phyloP scores from a whole-genome alignment of 805 yeast genomes.

The Saturnispora besseyi region DNA sequence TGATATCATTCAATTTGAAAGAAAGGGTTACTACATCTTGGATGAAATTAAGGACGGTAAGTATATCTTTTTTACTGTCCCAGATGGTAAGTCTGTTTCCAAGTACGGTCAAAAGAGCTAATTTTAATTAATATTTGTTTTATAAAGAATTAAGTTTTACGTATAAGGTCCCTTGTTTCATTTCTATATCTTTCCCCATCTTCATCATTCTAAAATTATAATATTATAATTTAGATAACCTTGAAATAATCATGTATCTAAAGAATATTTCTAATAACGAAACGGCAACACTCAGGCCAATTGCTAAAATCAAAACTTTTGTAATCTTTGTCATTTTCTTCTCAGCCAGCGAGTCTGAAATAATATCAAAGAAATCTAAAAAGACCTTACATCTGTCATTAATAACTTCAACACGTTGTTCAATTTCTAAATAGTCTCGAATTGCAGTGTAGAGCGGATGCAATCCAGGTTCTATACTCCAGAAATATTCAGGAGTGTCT shows the following conservation, averaged over 20 bases:
- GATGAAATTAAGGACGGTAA: slow-evolving; percentile 55
- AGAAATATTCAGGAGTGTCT: slow-evolving; percentile 93
- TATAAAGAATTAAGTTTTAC: not conserved
- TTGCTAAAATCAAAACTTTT: slow-evolving; percentile 77
- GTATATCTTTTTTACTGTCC: slow-evolving; percentile 82
- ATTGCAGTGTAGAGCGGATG: slow-evolving; percentile 88
- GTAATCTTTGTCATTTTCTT: slow-evolving; percentile 86
- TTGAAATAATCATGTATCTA: slow-evolving; percentile 42
- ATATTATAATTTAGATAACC: slow-evolving; percentile 1
- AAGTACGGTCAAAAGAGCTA: slow-evolving; percentile 57
- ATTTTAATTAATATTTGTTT: not conserved
- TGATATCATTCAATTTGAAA: slow-evolving; percentile 87
- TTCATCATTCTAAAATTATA: not conserved
- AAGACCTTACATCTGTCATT: slow-evolving; percentile 93
- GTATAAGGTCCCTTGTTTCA: not conserved
- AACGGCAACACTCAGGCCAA: slow-evolving; percentile 68
- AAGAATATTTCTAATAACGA: slow-evolving; percentile 62
- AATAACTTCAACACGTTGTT: slow-evolving; percentile 85
- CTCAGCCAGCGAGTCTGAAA: slow-evolving; percentile 92
- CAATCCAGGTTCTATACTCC: slow-evolving; percentile 92
- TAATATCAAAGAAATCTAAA: slow-evolving; percentile 83
- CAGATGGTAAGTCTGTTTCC: slow-evolving; percentile 85
- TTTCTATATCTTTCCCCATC: not conserved
- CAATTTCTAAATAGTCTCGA: slow-evolving; percentile 88
- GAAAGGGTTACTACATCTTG: slow-evolving; percentile 91